Base-by-base conservation (phyloP, 1,139 yeast genomes). In the Kurtzmaniella natalensis region DNA sequence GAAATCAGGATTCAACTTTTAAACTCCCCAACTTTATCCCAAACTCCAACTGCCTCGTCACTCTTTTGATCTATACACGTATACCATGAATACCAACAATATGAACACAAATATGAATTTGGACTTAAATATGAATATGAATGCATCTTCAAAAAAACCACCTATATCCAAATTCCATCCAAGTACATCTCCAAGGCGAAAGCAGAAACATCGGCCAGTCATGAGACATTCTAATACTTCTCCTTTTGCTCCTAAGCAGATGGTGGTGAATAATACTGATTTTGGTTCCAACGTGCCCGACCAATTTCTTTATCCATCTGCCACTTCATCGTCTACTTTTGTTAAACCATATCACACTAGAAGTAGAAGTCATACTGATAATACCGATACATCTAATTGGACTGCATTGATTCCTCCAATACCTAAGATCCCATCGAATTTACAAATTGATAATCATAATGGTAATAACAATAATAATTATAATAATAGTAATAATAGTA, bases 351-450 rank as follows among this genome's bases (percentile, higher is more conserved):
- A 21, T 17, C 46, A 42, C 32, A 28, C 37, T 6, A 34, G 49
- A 17, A 45, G 49, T 35, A 42, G 43, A 21, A 34, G 35, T 13
- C 25, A 26, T 14, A 29, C 30, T 4, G 22, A 32, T 9, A 18
- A 26, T 7, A 18, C 30, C 17, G 11, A 35, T 17, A 27, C 40
- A 17, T 21, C 46, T 4, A 45, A 43, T 32, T 46, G 50, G 50
- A 44, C 47, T 2, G 19, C 48, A 7, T 39, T 46, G 22, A 46
- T 46, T 23, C 50, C 50, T 11, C 50, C 50, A 7, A 37, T 45
- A 42, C 50, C 50, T 7, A 23, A 39, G 11, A 31, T 28, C 16
- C 45, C 46, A 1, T 31, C 18, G 21, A 26, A 18, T 6, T 23
- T 21, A 9, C 34, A 31, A 10, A 13, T 7, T 15, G n/a, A n/a